phyloP scores from a whole-genome alignment of 352 stramenopile genomes.

The Aphanomyces cochlioides region DNA sequence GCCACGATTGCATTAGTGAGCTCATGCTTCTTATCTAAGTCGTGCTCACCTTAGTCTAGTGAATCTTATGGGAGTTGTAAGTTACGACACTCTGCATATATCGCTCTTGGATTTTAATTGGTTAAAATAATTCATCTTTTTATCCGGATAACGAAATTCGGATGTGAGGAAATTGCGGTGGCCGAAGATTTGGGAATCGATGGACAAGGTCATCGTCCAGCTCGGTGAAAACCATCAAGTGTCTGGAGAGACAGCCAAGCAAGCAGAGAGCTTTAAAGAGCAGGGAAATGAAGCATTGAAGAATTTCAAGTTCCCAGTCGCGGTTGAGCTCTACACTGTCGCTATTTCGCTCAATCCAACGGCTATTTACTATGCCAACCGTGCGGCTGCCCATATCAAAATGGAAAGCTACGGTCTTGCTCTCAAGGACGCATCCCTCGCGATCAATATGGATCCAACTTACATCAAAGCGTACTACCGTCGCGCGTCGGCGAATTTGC shows the following conservation, averaged over 20 bases:
- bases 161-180: neutral
- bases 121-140: neutral
- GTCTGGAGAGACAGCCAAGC: conserved; percentile 50
- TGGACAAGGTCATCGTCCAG: conserved; percentile 3
- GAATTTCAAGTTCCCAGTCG: conserved; percentile 75
- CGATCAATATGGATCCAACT: conserved; percentile 89
- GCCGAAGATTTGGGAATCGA: neutral
- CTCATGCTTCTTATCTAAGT: no score
- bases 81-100: no score
- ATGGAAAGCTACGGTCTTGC: conserved; percentile 98
- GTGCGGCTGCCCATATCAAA: conserved; percentile 96
- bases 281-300: conserved; percentile 80
- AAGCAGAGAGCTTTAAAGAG: conserved; percentile 72
- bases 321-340: conserved; percentile 85
- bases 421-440: conserved; percentile 94
- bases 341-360: conserved; percentile 86
- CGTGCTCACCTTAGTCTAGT: no score
- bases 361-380: conserved; percentile 93
- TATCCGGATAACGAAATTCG: neutral
- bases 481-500: conserved; percentile 93
- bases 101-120: no score
- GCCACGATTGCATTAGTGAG: no score
- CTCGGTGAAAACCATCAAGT: conserved; percentile 49
- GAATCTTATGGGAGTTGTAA: no score
- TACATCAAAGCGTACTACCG: conserved; percentile 99